phyloP scores from a whole-genome alignment of 2,329 filamentous ascomycete species.

The Hymenoscyphus fructigenus region DNA sequence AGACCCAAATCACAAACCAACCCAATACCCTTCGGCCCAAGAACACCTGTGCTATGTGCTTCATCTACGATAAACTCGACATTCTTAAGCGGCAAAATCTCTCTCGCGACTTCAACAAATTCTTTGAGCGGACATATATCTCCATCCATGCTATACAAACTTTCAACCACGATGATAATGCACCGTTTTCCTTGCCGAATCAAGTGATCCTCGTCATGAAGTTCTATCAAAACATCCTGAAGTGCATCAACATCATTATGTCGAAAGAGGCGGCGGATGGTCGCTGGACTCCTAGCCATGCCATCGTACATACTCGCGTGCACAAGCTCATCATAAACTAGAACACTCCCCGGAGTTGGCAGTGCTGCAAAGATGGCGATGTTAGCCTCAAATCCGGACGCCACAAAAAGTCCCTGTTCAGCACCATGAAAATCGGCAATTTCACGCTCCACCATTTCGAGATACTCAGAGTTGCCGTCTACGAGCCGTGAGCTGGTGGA shows the following conservation, averaged over 20 bases:
- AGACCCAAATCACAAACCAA: conserved; percentile 49
- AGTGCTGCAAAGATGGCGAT: conserved; percentile 48
- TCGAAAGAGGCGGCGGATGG: conserved; percentile 42
- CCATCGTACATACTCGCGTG: conserved; percentile 66
- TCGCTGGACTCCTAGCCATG: conserved; percentile 55
- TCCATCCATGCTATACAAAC: conserved; percentile 46
- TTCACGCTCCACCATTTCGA: conserved; percentile 54
- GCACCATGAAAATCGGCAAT: conserved; percentile 62
- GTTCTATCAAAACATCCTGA: not conserved
- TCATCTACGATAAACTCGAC: conserved; percentile 54
- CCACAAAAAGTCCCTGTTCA: conserved; percentile 55
- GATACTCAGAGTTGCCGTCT: conserved; percentile 61
- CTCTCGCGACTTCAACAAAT: conserved; percentile 37
- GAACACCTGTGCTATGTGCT: conserved; percentile 49
- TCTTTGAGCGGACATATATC: conserved; percentile 41
- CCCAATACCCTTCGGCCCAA: conserved; percentile 47
- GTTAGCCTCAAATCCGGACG: conserved; percentile 55
- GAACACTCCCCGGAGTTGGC: conserved; percentile 50
- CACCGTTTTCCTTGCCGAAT: conserved; percentile 33
- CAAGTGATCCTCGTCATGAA: conserved; percentile 27
- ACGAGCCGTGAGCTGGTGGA: conserved; percentile 57
- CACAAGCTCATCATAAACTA: conserved; percentile 63
- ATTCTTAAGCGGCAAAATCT: conserved; percentile 38
- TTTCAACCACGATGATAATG: conserved; percentile 41
- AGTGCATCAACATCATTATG: conserved; percentile 44